A percentile compares a stretch with the other conserved stretches of the same genome.
Evolutionary conservation across 2,329 filamentous ascomycete genomes (phyloP).

Genomic region (Pseudogymnoascus sp.): DNA sequence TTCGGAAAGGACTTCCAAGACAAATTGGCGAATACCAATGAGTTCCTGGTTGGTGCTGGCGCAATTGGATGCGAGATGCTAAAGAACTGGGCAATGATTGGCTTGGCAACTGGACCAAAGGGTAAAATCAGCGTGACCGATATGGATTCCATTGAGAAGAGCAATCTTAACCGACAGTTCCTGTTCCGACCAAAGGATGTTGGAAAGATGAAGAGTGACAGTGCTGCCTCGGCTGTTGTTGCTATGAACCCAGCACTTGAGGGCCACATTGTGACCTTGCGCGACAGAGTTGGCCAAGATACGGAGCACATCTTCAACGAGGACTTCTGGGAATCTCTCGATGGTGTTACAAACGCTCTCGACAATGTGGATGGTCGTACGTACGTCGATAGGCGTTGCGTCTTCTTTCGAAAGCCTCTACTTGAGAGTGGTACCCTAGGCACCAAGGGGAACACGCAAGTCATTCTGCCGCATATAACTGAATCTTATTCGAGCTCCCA

Average conservation of each 20-base stretch:
- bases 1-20: constrained; percentile 92
- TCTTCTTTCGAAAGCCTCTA: constrained; percentile 96
- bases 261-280: constrained; percentile 77
- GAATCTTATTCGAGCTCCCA: constrained; percentile 97
- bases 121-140: constrained; percentile 91
- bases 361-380: constrained; percentile 97
- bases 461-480: constrained; percentile 81
- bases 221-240: constrained; percentile 80
- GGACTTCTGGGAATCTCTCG: constrained; percentile 76
- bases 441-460: constrained; percentile 97
- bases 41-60: constrained; percentile 92
- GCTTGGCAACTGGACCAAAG: constrained; percentile 76
- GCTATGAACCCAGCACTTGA: constrained; percentile 90
- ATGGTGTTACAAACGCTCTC: constrained; percentile 91
- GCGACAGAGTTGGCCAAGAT: constrained; percentile 83
- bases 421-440: constrained; percentile 97
- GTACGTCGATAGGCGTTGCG: constrained; percentile 91
- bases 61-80: constrained; percentile 98
- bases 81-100: constrained; percentile 99
- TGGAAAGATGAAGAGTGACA: constrained; percentile 92
- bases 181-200: constrained; percentile 91
- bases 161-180: constrained; percentile 96
- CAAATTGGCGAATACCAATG: constrained; percentile 80
- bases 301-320: constrained; percentile 95
- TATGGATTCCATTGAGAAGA: constrained; percentile 98